phyloP scores from a whole-genome alignment of 1,139 yeast species.

The Candida mesenterica region DNA sequence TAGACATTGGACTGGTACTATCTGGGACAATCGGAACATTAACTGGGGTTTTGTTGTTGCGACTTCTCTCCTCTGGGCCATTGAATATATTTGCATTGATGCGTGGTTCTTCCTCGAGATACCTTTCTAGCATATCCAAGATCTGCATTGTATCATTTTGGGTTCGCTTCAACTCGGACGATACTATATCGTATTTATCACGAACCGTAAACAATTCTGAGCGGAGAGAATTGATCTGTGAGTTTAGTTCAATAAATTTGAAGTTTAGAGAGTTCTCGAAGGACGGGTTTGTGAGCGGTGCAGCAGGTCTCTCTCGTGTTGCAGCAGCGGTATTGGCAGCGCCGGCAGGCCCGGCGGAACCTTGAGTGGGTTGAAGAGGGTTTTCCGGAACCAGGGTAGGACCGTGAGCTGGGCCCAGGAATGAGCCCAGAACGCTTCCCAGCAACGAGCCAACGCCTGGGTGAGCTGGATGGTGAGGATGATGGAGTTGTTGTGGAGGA shows the following conservation, averaged over 20 bases:
- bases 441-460: neutral
- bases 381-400: constrained; percentile 11
- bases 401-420: constrained; percentile 7
- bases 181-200: constrained; percentile 44
- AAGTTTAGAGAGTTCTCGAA: constrained; percentile 28
- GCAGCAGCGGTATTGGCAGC: constrained; percentile 5
- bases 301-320: constrained; percentile 1
- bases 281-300: constrained; percentile 12
- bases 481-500: constrained; percentile 4
- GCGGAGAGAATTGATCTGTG: constrained; percentile 33
- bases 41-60: constrained; percentile 15
- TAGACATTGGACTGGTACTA: constrained; percentile 17
- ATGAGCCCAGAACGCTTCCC: constrained; percentile 2
- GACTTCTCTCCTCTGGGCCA: constrained; percentile 5
- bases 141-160: constrained; percentile 50
- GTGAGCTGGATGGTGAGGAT: constrained; percentile 2
- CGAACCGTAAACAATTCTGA: constrained; percentile 38
- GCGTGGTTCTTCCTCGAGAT: constrained; percentile 11
- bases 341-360: constrained; percentile 9
- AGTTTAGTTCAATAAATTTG: constrained; percentile 39
- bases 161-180: constrained; percentile 45
- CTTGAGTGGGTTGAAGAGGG: constrained; percentile 3
- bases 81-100: constrained; percentile 14
- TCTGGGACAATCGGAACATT: constrained; percentile 10
- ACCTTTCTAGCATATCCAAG: constrained; percentile 45